These are phyloP conservation scores for Ophiostoma triangulosporum DNA, from an alignment of 2,329 filamentous ascomycete genomes.

Conservation along the genomic window DNA sequence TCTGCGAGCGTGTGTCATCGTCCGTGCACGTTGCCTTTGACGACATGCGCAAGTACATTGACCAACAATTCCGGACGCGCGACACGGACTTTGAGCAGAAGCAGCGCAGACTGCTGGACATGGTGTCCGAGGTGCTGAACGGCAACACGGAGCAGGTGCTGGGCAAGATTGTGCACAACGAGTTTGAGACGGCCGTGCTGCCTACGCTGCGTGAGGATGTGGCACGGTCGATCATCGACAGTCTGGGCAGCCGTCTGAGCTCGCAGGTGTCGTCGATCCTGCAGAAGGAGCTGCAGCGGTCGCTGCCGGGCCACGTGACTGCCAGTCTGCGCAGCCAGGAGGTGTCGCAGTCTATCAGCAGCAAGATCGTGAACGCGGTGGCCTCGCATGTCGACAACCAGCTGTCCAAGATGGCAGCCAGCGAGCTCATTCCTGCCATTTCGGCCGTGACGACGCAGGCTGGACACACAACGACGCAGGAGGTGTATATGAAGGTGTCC, in stretches of 20 bases:
- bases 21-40: constrained; percentile 42
- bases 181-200: constrained; percentile 62
- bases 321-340: constrained; percentile 62
- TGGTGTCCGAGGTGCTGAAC: constrained; percentile 47
- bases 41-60: constrained; percentile 26
- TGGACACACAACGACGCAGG: constrained; percentile 52
- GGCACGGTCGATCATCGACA: constrained; percentile 53
- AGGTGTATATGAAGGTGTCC: constrained; percentile 50
- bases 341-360: constrained; percentile 57
- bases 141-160: constrained; percentile 59
- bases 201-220: constrained; percentile 59
- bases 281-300: constrained; percentile 58
- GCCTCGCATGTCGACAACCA: constrained; percentile 56
- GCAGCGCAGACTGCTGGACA: constrained; percentile 40
- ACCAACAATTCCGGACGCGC: constrained; percentile 47
- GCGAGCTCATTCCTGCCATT: constrained; percentile 52
- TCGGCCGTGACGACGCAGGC: constrained; percentile 50
- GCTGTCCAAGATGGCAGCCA: constrained; percentile 46
- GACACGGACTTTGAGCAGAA: constrained; percentile 39
- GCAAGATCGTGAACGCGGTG: constrained; percentile 56
- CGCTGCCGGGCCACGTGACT: constrained; percentile 52
- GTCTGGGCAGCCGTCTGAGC: constrained; percentile 55
- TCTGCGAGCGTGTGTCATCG: constrained; percentile 32
- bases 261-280: constrained; percentile 52
- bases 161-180: constrained; percentile 58